A percentile compares a stretch with the other conserved stretches of the same genome.
Conservation (phyloP, 352 stramenopile species). For the Phytophthora palmivora region DNA sequence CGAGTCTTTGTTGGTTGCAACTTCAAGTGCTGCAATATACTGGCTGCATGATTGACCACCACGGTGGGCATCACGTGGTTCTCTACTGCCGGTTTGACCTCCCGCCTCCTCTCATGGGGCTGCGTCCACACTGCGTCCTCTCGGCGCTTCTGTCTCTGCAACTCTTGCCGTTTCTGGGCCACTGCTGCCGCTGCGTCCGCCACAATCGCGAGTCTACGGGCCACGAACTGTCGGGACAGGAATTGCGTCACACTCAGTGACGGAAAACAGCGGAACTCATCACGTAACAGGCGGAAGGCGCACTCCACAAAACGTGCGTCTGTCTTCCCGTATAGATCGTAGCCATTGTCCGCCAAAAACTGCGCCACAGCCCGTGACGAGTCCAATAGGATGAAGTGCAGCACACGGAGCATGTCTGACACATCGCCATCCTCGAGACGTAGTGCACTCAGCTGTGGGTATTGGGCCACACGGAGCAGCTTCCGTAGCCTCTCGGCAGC, state of each 20-base stretch:
- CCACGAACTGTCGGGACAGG: constrained; percentile 63
- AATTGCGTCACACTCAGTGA: constrained; percentile 71
- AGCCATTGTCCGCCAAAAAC: constrained; percentile 63
- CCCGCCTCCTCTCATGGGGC: constrained; percentile 26
- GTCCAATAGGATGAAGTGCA: constrained; percentile 79
- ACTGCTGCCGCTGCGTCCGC: constrained; percentile 58
- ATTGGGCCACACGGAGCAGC: constrained; percentile 60
- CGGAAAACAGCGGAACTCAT: constrained; percentile 80
- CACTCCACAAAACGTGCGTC: constrained; percentile 81
- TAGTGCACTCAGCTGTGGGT: constrained; percentile 49
- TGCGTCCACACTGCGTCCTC: constrained; percentile 68
- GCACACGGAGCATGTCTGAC: constrained; percentile 64
- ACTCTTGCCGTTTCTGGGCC: constrained; percentile 57
- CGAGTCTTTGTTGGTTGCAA: constrained; percentile 6
- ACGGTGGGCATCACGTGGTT: constrained; percentile 48
- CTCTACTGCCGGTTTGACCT: constrained; percentile 41
- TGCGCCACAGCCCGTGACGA: constrained; percentile 72
- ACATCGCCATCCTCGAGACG: constrained; percentile 47
- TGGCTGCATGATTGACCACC: constrained; percentile 36
- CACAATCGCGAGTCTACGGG: constrained; percentile 64
- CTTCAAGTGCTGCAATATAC: constrained; percentile 45
- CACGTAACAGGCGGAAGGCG: constrained; percentile 71
- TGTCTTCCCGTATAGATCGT: constrained; percentile 82
- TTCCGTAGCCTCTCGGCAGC: constrained; percentile 62
- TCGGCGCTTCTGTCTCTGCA: constrained; percentile 42